A percentile compares a stretch with the other conserved stretches of the same genome.
Conservation (phyloP, 371 early-diverging fungal genomes). For the Mucor irregularis region DNA sequence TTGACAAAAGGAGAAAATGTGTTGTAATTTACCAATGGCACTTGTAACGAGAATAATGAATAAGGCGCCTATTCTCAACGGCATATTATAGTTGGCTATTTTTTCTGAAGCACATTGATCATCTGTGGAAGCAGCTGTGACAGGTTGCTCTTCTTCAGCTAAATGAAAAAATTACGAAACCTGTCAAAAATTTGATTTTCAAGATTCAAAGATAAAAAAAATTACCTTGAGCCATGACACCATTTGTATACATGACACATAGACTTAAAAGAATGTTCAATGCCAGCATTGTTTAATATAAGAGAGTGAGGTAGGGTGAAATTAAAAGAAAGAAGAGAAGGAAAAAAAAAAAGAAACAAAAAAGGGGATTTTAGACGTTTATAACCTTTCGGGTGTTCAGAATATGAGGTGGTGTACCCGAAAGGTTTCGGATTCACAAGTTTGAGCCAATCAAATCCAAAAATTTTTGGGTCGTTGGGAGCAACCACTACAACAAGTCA, state of each 20-base stretch:
- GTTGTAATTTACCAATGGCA: constrained; percentile 21
- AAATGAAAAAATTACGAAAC: neutral
- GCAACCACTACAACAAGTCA: too few relatives aligned
- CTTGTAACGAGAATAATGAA: constrained; percentile 33
- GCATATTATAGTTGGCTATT: constrained; percentile 25
- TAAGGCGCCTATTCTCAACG: constrained; percentile 26
- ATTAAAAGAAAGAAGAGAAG: neutral
- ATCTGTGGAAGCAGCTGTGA: neutral
- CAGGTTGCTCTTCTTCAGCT: neutral
- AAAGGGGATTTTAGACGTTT: neutral
- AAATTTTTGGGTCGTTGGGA: constrained; percentile 24
- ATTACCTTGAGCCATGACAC: constrained; percentile 9
- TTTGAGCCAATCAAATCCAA: constrained; percentile 17
- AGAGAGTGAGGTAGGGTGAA: neutral
- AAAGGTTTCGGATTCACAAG: constrained; percentile 12
- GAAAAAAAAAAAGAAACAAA: constrained; percentile 3
- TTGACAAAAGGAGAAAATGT: neutral
- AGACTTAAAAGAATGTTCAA: neutral
- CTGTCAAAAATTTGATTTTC: neutral
- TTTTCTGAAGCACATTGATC: constrained; percentile 18
- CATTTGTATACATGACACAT: neutral
- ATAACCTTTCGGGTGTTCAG: constrained; percentile 7
- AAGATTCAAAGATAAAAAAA: neutral
- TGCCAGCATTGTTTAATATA: neutral
- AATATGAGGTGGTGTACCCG: constrained; percentile 20